Conservation (phyloP, 2,329 filamentous ascomycete genomes). For the Cordyceps fumosorosea region DNA sequence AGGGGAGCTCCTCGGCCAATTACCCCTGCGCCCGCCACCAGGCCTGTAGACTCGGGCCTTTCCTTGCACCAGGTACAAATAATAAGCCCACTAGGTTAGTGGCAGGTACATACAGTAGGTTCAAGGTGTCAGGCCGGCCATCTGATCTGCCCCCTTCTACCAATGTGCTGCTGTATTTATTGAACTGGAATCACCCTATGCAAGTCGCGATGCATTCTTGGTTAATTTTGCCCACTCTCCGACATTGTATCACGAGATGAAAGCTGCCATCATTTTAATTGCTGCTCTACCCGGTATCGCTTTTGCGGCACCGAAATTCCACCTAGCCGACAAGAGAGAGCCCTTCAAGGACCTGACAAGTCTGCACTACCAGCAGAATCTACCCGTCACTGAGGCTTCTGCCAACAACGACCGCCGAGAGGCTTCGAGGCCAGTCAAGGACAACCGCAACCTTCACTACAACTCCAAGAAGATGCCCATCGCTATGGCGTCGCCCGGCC, state of each 20-base stretch:
- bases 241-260: conserved; percentile 1
- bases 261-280: not conserved
- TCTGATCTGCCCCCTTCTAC: too few relatives aligned
- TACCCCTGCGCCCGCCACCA: conserved; percentile 3
- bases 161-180: not conserved
- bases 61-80: not conserved
- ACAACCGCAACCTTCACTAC: conserved; percentile 9
- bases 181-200: not conserved
- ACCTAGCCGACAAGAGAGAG: not conserved
- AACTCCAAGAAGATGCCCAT: not conserved
- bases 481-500: not conserved
- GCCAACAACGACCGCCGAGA: not conserved
- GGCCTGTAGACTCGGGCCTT: not conserved
- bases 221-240: not conserved
- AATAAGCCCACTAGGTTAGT: not conserved
- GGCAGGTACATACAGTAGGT: too few relatives aligned
- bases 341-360: conserved; percentile 1
- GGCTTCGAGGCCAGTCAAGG: not conserved
- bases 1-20: conserved; percentile 5
- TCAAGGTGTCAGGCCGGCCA: not conserved
- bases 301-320: not conserved
- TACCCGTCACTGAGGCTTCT: not conserved
- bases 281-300: not conserved
- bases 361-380: not conserved
- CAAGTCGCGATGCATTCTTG: not conserved